Percentiles rank a stretch among this genome's conserved stretches.
These are phyloP conservation scores for Cyamopsis tetragonoloba DNA, from an alignment of 306 rosid genomes.

Conservation along the genomic window DNA sequence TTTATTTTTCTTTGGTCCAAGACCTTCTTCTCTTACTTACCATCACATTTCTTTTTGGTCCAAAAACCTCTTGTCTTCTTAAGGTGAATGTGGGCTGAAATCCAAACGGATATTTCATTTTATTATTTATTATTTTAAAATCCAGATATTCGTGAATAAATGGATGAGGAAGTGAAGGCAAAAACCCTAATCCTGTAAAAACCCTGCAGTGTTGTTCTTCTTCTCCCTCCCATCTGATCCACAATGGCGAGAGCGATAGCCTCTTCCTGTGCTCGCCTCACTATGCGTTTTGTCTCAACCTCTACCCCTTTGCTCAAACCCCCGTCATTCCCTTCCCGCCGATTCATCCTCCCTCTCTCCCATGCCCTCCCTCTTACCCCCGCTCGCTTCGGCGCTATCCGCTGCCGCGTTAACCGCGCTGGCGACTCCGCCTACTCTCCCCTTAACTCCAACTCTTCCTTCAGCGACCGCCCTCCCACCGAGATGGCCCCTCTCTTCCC, in stretches of 20 bases:
- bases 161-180: too few species aligned
- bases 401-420: slow-evolving; percentile 67
- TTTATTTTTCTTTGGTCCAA: too few species aligned
- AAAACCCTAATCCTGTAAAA: slow-evolving; percentile 18
- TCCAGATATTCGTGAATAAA: too few species aligned
- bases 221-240: background rate
- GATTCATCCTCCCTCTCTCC: slow-evolving; percentile 33
- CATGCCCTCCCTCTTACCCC: slow-evolving; percentile 27
- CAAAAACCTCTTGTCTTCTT: too few species aligned
- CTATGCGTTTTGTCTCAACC: slow-evolving; percentile 29
- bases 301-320: slow-evolving; percentile 4
- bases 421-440: slow-evolving; percentile 82
- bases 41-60: too few species aligned
- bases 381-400: slow-evolving; percentile 44
- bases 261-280: slow-evolving; percentile 16
- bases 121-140: too few species aligned
- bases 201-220: background rate
- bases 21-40: too few species aligned
- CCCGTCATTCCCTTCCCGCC: background rate
- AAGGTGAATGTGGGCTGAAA: too few species aligned
- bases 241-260: slow-evolving; percentile 29
- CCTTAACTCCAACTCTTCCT: slow-evolving; percentile 56
- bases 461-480: slow-evolving; percentile 87
- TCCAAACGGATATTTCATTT: too few species aligned
- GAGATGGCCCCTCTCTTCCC: slow-evolving; percentile 98